These are phyloP conservation scores for Pleoardoris graminearum DNA, from an alignment of 2,329 filamentous ascomycete species.

Conservation along the genomic window DNA sequence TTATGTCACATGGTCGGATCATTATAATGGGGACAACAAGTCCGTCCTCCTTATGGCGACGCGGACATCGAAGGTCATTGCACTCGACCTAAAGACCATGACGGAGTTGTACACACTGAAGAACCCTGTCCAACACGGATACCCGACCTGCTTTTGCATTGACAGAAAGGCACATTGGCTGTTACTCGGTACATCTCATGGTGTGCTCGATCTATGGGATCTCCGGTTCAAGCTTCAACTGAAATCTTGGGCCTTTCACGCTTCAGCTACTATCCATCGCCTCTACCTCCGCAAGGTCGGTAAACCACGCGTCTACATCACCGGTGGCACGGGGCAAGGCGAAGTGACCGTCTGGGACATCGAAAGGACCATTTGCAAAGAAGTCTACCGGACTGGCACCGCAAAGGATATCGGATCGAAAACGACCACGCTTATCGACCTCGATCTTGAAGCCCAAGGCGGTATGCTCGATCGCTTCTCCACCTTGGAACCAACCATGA, in stretches of 20 bases:
- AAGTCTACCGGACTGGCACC: conserved; percentile 73
- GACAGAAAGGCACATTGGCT: conserved; percentile 89
- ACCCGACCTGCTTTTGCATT: conserved; percentile 86
- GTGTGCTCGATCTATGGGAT: conserved; percentile 93
- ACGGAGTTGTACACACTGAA: conserved; percentile 74
- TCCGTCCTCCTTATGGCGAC: conserved; percentile 89
- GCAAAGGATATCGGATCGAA: conserved; percentile 44
- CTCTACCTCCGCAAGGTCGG: conserved; percentile 70
- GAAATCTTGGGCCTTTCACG: conserved; percentile 84
- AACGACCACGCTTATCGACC: conserved; percentile 74
- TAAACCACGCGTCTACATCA: conserved; percentile 83
- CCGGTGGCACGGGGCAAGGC: conserved; percentile 81
- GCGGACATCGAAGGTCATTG: conserved; percentile 79
- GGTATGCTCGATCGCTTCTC: conserved; percentile 86
- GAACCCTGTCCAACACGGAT: conserved; percentile 90
- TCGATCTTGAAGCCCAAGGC: conserved; percentile 85
- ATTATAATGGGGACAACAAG: conserved; percentile 79
- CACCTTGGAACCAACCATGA: conserved; percentile 58
- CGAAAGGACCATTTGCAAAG: conserved; percentile 83
- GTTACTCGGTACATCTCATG: conserved; percentile 86
- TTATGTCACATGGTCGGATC: conserved; percentile 86
- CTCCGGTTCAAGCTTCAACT: conserved; percentile 88
- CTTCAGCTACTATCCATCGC: conserved; percentile 77
- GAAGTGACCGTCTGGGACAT: conserved; percentile 96
- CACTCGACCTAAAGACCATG: conserved; percentile 88